phyloP scores from a whole-genome alignment of 176 grass and related monocot species.

The Raddia distichophylla region DNA sequence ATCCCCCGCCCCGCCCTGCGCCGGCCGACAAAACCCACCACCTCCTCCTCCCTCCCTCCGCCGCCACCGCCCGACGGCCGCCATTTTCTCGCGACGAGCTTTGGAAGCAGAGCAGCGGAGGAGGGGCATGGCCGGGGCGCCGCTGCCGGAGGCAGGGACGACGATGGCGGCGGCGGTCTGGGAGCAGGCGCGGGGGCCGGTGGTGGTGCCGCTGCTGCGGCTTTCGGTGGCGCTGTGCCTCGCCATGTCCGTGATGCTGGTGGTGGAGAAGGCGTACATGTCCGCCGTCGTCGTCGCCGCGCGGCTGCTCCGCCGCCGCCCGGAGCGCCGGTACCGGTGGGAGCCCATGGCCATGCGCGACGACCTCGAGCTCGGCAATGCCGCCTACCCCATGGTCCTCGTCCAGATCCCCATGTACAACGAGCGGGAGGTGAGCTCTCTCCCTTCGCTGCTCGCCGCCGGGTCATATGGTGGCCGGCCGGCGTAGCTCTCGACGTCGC shows the following conservation, averaged over 20 bases:
- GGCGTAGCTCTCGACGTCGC: neutral
- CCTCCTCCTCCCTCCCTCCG: neutral
- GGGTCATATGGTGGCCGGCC: neutral
- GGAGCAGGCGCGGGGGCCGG: conserved; percentile 59
- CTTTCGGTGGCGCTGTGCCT: conserved; percentile 64
- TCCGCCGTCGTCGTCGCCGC: conserved; percentile 50
- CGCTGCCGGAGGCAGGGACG: conserved; percentile 40
- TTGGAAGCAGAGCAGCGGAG: neutral
- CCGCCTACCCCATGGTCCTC: conserved; percentile 75
- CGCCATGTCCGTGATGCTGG: conserved; percentile 73
- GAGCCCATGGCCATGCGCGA: conserved; percentile 62
- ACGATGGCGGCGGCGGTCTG: conserved; percentile 34
- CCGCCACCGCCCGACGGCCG: neutral
- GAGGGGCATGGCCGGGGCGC: conserved; percentile 10
- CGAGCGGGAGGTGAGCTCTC: conserved; percentile 68
- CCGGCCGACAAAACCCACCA: neutral
- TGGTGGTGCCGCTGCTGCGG: conserved; percentile 68
- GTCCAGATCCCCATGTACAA: conserved; percentile 98
- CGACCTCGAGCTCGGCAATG: conserved; percentile 65
- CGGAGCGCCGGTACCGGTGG: conserved; percentile 60
- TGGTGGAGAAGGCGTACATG: conserved; percentile 85
- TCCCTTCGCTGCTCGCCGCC: neutral
- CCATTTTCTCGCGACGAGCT: neutral
- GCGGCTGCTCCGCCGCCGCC: conserved; percentile 47
- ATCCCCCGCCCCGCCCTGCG: neutral